phyloP scores from a whole-genome alignment of 495 filamentous ascomycete species.

The Penicillium argentinense region DNA sequence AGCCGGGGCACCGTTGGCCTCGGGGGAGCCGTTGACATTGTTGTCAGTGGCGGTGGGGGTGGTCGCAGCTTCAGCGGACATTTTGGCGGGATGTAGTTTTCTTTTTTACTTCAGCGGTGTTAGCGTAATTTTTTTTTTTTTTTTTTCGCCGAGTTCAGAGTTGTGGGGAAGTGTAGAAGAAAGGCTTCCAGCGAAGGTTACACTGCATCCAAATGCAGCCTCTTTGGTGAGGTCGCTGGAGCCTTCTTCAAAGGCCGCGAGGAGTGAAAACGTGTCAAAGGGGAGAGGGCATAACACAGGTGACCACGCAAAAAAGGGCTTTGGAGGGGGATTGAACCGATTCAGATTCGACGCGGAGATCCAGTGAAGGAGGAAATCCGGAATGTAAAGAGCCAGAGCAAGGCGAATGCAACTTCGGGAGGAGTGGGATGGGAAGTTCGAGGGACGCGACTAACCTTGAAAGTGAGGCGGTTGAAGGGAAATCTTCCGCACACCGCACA shows the following conservation, averaged over 20 bases:
- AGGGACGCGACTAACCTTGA: slow-evolving; percentile 24
- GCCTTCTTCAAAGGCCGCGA: slow-evolving; percentile 1
- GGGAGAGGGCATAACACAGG: slow-evolving; percentile 5
- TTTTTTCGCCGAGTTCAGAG: neutral
- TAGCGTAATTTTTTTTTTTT: slow-evolving; percentile 13
- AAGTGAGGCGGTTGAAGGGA: slow-evolving; percentile 30
- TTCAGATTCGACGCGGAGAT: too few relatives aligned
- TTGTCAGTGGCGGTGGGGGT: slow-evolving; percentile 42
- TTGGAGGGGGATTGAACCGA: slow-evolving; percentile 12
- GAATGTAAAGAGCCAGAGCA: neutral
- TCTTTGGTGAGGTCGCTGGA: slow-evolving; percentile 5
- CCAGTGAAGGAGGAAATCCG: too few relatives aligned
- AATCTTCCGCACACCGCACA: slow-evolving; percentile 45
- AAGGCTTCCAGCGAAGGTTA: slow-evolving; percentile 7
- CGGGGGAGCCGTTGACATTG: slow-evolving; percentile 42
- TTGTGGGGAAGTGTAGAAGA: neutral
- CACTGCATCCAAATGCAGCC: slow-evolving; percentile 18
- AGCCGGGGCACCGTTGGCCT: slow-evolving; percentile 34
- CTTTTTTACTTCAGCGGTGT: slow-evolving; percentile 20
- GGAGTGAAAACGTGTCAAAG: slow-evolving; percentile 9
- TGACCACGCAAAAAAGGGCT: slow-evolving; percentile 21
- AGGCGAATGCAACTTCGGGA: slow-evolving; percentile 1
- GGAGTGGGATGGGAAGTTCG: neutral
- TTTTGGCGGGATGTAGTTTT: slow-evolving; percentile 33
- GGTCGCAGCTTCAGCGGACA: slow-evolving; percentile 49